Conservation (phyloP, 371 early-diverging fungal genomes). For the Batkoa obscura region DNA sequence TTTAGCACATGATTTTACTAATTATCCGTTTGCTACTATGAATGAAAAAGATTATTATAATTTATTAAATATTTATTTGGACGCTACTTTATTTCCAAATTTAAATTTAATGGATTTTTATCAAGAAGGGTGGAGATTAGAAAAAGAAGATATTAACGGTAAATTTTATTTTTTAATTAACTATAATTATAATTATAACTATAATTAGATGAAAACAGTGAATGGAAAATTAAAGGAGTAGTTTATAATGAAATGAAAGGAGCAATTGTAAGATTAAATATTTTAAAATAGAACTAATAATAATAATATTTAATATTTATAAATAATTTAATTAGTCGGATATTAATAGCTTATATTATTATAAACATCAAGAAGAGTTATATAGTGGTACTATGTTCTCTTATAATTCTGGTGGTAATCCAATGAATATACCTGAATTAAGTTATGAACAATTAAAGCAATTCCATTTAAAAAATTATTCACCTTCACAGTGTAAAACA, state of each 20-base stretch:
- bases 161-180: slow-evolving; percentile 4
- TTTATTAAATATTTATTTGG: slow-evolving; percentile 80
- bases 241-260: slow-evolving; percentile 98
- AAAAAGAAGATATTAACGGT: slow-evolving; percentile 51
- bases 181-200: not conserved
- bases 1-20: slow-evolving; percentile 62
- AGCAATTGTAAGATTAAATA: slow-evolving; percentile 27
- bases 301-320: not conserved
- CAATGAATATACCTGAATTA: slow-evolving; percentile 65
- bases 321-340: slow-evolving; percentile 13
- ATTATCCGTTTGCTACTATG: slow-evolving; percentile 87
- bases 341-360: slow-evolving; percentile 41
- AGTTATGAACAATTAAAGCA: slow-evolving; percentile 58
- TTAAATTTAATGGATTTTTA: slow-evolving; percentile 60
- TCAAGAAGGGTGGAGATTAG: slow-evolving; percentile 93
- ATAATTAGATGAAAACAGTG: slow-evolving; percentile 20
- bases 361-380: slow-evolving; percentile 59
- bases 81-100: slow-evolving; percentile 68
- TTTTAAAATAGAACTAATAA: not conserved
- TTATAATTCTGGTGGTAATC: slow-evolving; percentile 80
- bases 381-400: slow-evolving; percentile 69
- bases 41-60: slow-evolving; percentile 74
- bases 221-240: slow-evolving; percentile 69
- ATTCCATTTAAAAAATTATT: slow-evolving; percentile 72
- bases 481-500: slow-evolving; percentile 76